Conservation (phyloP, 805 yeast genomes). For the Pichia rugopelliculosa region DNA sequence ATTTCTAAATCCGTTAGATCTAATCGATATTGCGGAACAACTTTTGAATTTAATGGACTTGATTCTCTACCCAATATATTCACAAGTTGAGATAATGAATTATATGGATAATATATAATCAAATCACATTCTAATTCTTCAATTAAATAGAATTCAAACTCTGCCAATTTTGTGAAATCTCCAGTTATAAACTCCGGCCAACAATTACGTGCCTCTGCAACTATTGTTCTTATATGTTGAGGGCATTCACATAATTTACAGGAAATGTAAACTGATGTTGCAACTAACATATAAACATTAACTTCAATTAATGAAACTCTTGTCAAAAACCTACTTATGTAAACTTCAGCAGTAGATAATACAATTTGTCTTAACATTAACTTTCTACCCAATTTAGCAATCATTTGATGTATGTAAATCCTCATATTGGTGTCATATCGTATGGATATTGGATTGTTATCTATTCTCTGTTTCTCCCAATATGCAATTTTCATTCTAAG, state of each 20-base stretch:
- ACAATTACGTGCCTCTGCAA: slow-evolving; percentile 74
- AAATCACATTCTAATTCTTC: slow-evolving; percentile 76
- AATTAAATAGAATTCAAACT: slow-evolving; percentile 87
- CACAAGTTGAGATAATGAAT: slow-evolving; percentile 48
- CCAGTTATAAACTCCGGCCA: slow-evolving; percentile 96
- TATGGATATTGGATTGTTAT: slow-evolving; percentile 1
- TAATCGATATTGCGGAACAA: slow-evolving; percentile 5
- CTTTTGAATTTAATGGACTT: neutral
- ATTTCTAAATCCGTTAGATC: slow-evolving; percentile 54
- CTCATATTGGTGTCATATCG: slow-evolving; percentile 57
- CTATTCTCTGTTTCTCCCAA: slow-evolving; percentile 21
- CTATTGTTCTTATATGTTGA: slow-evolving; percentile 78
- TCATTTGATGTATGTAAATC: slow-evolving; percentile 69
- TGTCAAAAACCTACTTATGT: slow-evolving; percentile 68
- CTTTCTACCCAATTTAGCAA: slow-evolving; percentile 72
- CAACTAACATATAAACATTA: slow-evolving; percentile 70
- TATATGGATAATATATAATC: slow-evolving; percentile 71
- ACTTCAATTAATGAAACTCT: slow-evolving; percentile 71
- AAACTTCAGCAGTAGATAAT: slow-evolving; percentile 82
- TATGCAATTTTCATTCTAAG: neutral
- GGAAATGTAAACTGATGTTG: slow-evolving; percentile 83
- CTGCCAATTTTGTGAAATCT: slow-evolving; percentile 86
- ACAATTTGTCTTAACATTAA: slow-evolving; percentile 76
- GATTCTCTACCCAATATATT: slow-evolving; percentile 22
- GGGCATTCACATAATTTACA: slow-evolving; percentile 96